These are phyloP conservation scores for Hansenula lynferdii DNA, from an alignment of 1,139 yeast genomes.

Conservation along the genomic window DNA sequence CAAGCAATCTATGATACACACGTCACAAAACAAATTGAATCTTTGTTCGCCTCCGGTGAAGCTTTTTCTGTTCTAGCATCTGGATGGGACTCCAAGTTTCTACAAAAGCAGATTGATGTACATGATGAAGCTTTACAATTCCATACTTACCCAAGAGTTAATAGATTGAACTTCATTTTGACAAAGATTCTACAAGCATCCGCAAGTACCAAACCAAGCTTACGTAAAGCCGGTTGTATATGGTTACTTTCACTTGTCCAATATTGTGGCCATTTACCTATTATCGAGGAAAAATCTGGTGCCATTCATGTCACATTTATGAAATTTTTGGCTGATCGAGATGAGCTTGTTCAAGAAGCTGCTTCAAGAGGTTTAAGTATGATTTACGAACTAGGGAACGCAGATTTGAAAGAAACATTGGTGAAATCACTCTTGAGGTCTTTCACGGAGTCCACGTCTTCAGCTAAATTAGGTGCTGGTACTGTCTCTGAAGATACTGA, in stretches of 20 bases:
- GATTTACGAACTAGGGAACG: conserved; percentile 73
- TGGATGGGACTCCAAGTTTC: conserved; percentile 69
- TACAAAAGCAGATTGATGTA: conserved; percentile 50
- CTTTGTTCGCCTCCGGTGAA: conserved; percentile 78
- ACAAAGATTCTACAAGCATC: conserved; percentile 47
- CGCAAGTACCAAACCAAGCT: conserved; percentile 62
- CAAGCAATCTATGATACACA: conserved; percentile 52
- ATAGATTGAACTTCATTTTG: conserved; percentile 31
- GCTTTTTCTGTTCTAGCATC: conserved; percentile 66
- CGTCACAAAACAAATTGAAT: conserved; percentile 66
- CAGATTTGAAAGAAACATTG: conserved; percentile 63
- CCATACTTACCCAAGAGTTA: conserved; percentile 9
- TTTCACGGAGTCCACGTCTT: conserved; percentile 66
- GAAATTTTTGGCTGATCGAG: conserved; percentile 72
- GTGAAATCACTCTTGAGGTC: conserved; percentile 73
- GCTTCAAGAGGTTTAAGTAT: conserved; percentile 87
- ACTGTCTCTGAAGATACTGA: conserved; percentile 75
- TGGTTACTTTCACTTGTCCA: conserved; percentile 84
- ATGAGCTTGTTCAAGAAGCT: conserved; percentile 86
- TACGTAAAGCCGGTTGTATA: conserved; percentile 74
- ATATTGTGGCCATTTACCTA: conserved; percentile 51
- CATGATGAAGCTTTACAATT: conserved; percentile 24
- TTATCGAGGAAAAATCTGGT: conserved; percentile 39
- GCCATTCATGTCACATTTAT: conserved; percentile 69
- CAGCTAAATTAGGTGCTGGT: conserved; percentile 54